Conservation (phyloP, 768 basidiomycete genomes). For the Grammothele lineata region DNA sequence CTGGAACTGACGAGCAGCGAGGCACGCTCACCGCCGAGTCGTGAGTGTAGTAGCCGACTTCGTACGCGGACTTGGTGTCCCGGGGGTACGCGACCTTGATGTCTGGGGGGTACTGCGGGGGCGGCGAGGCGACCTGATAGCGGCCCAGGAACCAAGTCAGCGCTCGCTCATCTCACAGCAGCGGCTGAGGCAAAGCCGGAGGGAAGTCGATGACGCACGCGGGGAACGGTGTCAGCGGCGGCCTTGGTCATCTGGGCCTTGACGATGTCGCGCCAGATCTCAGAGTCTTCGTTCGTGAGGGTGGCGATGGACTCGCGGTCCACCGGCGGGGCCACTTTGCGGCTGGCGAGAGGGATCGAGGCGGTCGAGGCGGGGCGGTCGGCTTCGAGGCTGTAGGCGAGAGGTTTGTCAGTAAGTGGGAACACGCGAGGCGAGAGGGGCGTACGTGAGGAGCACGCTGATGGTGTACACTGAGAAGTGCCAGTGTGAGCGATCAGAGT, state of each 20-base stretch:
- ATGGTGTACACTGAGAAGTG: conserved; percentile 8
- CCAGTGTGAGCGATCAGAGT: background rate
- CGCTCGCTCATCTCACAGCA: background rate
- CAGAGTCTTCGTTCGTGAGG: background rate
- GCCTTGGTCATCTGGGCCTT: conserved; percentile 2
- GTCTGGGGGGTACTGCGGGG: background rate
- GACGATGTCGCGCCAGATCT: conserved; percentile 2
- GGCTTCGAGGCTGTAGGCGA: background rate
- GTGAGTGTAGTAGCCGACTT: background rate
- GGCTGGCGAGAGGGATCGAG: background rate
- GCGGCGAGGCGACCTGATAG: too few relatives aligned
- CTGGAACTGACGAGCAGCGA: too few relatives aligned
- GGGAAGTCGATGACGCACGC: background rate
- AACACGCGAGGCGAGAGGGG: too few relatives aligned
- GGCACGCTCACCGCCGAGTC: too few relatives aligned
- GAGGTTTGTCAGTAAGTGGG: background rate
- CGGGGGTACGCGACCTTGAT: background rate
- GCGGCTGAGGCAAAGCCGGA: background rate
- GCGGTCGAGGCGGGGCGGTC: background rate
- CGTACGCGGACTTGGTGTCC: background rate
- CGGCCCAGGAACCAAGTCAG: background rate
- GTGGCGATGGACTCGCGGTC: conserved; percentile 6
- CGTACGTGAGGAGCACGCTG: conserved; percentile 12
- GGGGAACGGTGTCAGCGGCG: background rate
- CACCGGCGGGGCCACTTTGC: background rate